Base-by-base conservation (phyloP, 805 yeast species). In the Suhomyces prunicola region DNA sequence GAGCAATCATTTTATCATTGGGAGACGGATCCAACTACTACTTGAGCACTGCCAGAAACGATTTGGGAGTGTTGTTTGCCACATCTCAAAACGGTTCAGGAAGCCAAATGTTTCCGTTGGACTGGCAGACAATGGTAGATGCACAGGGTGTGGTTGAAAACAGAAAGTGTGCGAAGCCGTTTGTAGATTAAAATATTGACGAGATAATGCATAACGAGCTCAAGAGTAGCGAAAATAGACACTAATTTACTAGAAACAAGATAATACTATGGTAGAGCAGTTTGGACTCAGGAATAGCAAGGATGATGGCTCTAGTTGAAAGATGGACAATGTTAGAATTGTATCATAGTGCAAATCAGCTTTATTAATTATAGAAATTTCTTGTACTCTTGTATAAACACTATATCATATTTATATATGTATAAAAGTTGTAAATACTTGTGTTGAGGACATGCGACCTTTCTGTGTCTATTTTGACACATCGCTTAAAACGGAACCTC, bases 1-100 rank as follows among this genome's bases (percentile, higher is more conserved):
- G 96, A 56, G 97, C 97, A 0, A 75, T 79, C 58, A 86, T 92
- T 7, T 73, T 82, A n/a, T 89, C 97, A 0, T 73, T 94, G 33
- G 99, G 99, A 51, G 99, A 94, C 69, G 98, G 98, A 7, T 79
- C 87, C 17, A 89, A 90, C 66, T 94, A 92, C 66, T 94, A 92
- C 67, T 74, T 94, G 57, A 81, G 90, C 6, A 94, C 99, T 0
- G 96, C 97, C 2, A 77, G 86, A 57, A 90, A 93, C 67, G 97
- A 93, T 63, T 73, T 93, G 40, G 99, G 99, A 2, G 99, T 94
- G 4, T 86, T 94, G 1, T 88, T 92, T 68, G 97, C 98, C 5
- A 83, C 80, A 55, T 80, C 86, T 44, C 82, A 79, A 56, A 86
- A 85, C 15, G 84, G 84, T 3, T 74, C 79, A 9, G 97, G 97